phyloP scores from a whole-genome alignment of 2,329 filamentous ascomycete species.

The Diaporthe destruens region DNA sequence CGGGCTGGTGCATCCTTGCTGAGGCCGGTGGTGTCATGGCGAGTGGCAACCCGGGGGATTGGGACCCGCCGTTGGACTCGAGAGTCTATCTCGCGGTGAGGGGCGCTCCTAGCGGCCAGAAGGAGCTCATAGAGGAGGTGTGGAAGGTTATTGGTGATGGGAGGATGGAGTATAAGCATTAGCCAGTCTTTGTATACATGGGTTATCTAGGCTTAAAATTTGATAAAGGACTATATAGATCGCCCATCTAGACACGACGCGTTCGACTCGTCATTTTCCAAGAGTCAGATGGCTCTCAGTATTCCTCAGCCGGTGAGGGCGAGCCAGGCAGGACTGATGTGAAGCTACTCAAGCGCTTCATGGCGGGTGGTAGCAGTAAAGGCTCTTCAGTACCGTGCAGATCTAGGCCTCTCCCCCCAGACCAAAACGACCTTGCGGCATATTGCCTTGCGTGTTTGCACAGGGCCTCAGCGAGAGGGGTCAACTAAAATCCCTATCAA shows the following conservation, averaged over 20 bases:
- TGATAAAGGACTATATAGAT: slow-evolving; percentile 7
- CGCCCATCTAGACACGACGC: background rate
- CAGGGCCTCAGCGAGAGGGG: too few species aligned
- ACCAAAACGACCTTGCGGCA: too few species aligned
- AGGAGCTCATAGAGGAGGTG: slow-evolving; percentile 73
- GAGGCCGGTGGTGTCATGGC: slow-evolving; percentile 82
- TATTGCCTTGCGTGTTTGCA: too few species aligned
- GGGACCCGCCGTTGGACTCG: slow-evolving; percentile 71
- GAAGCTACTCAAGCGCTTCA: too few species aligned
- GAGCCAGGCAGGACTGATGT: background rate
- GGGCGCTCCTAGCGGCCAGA: slow-evolving; percentile 70
- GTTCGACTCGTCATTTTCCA: background rate
- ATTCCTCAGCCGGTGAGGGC: too few species aligned
- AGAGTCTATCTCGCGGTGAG: slow-evolving; percentile 74
- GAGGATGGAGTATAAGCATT: slow-evolving; percentile 59
- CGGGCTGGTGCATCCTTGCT: slow-evolving; percentile 80
- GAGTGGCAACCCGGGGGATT: slow-evolving; percentile 79
- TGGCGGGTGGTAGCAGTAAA: background rate
- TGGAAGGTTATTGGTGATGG: slow-evolving; percentile 71
- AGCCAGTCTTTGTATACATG: slow-evolving; percentile 4
- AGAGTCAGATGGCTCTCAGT: background rate
- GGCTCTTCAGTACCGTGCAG: too few species aligned
- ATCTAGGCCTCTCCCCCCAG: too few species aligned
- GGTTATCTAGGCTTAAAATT: background rate
- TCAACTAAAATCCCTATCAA: too few species aligned